Conservation (phyloP, 2,329 filamentous ascomycete genomes). For the Claviceps africana region DNA sequence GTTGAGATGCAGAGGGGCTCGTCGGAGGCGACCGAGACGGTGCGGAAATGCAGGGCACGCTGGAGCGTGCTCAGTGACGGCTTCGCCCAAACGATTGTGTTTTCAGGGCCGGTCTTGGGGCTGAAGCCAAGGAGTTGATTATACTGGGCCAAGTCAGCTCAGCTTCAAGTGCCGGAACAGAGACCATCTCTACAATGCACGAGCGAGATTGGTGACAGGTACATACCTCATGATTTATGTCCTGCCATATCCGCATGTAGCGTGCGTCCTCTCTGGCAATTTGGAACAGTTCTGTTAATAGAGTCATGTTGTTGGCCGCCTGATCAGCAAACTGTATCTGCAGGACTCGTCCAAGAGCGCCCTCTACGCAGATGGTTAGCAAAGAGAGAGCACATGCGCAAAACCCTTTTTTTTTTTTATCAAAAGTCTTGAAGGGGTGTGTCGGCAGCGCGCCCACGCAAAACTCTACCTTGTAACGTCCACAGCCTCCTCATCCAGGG, state of each 20-base stretch:
- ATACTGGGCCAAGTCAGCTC: constrained; percentile 5
- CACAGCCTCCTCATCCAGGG: constrained; percentile 26
- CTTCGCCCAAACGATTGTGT: neutral
- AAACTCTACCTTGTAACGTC: constrained; percentile 20
- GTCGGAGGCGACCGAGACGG: constrained; percentile 16
- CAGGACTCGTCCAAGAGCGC: constrained; percentile 16
- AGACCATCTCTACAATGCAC: neutral
- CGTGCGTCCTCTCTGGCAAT: constrained; percentile 6
- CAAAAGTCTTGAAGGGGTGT: too few relatives aligned
- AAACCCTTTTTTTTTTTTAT: too few relatives aligned
- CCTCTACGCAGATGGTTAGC: constrained; percentile 14
- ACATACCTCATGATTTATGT: constrained; percentile 9
- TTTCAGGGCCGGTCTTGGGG: constrained; percentile 3
- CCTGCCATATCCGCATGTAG: constrained; percentile 11
- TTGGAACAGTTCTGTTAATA: constrained; percentile 7
- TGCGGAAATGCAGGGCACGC: constrained; percentile 14
- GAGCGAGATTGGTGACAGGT: neutral
- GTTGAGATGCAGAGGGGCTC: constrained; percentile 18
- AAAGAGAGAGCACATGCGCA: neutral
- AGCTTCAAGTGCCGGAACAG: neutral
- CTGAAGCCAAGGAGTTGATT: constrained; percentile 8
- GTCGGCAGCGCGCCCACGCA: too few relatives aligned
- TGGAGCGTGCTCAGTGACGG: constrained; percentile 10
- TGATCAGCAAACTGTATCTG: constrained; percentile 20
- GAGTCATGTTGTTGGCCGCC: constrained; percentile 8